These are phyloP conservation scores for Candida sanyaensis DNA, from an alignment of 1,139 yeast species.

Conservation along the genomic window DNA sequence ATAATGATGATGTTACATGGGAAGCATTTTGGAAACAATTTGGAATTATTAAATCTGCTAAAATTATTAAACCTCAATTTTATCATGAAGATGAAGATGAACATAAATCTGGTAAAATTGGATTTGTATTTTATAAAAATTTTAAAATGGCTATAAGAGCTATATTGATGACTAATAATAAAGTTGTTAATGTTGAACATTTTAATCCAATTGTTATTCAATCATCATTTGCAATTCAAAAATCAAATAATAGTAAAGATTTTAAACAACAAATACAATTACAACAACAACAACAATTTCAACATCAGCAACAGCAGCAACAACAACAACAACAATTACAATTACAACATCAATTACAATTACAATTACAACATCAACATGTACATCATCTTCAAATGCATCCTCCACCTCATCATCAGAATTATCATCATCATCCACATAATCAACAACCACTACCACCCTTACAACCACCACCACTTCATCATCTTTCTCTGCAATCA, in stretches of 20 bases:
- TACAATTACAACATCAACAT: background rate
- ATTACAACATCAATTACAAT: background rate
- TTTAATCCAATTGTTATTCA: conserved; percentile 30
- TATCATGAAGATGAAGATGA: conserved; percentile 24
- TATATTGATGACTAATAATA: conserved; percentile 40
- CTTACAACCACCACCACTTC: background rate
- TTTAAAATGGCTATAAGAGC: conserved; percentile 44
- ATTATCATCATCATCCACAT: background rate
- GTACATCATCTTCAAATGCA: background rate
- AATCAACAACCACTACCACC: background rate
- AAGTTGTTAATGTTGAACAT: conserved; percentile 18
- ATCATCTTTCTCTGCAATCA: background rate
- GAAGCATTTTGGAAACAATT: conserved; percentile 42
- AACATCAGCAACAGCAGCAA: too few species aligned
- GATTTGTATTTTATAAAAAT: conserved; percentile 42
- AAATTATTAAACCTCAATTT: conserved; percentile 45
- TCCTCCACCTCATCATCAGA: background rate
- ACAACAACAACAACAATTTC: background rate
- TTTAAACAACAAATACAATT: conserved; percentile 2
- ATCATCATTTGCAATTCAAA: conserved; percentile 46
- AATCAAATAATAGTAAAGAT: conserved; percentile 15
- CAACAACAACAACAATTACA: conserved; percentile 1
- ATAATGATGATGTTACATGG: conserved; percentile 42
- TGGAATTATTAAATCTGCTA: conserved; percentile 46
- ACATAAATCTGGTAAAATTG: conserved; percentile 45